Evolutionary conservation across 352 stramenopile species (phyloP).

Genomic region (Globisporangium orthogonon): DNA sequence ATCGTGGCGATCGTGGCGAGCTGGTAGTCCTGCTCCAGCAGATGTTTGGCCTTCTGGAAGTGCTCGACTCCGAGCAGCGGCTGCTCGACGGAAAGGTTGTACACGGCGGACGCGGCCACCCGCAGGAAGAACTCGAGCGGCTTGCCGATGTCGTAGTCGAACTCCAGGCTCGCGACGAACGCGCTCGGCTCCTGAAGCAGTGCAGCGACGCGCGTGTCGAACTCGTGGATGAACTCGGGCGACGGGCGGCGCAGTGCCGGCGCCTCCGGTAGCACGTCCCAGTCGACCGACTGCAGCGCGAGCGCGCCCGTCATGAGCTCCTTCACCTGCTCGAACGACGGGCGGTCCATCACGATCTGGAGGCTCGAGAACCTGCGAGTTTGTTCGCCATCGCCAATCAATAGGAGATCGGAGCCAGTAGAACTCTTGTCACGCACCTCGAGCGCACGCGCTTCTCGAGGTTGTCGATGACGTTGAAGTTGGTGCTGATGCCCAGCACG

Average conservation of each 20-base stretch:
- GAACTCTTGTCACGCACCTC: conserved; percentile 21
- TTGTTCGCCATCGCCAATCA: too few species aligned
- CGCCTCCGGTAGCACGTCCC: conserved; percentile 9
- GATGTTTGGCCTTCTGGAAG: conserved; percentile 42
- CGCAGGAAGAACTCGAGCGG: conserved; percentile 59
- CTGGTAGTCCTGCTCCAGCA: conserved; percentile 69
- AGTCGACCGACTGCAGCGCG: conserved; percentile 30
- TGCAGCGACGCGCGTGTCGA: conserved; percentile 33
- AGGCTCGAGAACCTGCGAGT: conserved; percentile 66
- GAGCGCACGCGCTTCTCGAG: conserved; percentile 80
- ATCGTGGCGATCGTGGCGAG: conserved; percentile 64
- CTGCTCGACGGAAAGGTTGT: conserved; percentile 28
- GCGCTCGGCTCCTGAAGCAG: conserved; percentile 26
- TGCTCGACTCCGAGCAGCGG: conserved; percentile 36
- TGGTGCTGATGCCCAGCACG: conserved; percentile 67
- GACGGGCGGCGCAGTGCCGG: conserved; percentile 13
- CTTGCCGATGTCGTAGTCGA: conserved; percentile 75
- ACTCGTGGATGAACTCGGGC: conserved; percentile 26
- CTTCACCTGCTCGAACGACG: conserved; percentile 46
- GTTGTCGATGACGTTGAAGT: conserved; percentile 80
- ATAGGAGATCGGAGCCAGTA: too few species aligned
- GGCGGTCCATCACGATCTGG: conserved; percentile 65
- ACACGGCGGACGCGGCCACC: conserved; percentile 41
- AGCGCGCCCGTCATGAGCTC: conserved; percentile 35
- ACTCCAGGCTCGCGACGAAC: conserved; percentile 51